Evolutionary conservation across 345 rosid species (phyloP).

Genomic region (Ailanthus altissimus): DNA sequence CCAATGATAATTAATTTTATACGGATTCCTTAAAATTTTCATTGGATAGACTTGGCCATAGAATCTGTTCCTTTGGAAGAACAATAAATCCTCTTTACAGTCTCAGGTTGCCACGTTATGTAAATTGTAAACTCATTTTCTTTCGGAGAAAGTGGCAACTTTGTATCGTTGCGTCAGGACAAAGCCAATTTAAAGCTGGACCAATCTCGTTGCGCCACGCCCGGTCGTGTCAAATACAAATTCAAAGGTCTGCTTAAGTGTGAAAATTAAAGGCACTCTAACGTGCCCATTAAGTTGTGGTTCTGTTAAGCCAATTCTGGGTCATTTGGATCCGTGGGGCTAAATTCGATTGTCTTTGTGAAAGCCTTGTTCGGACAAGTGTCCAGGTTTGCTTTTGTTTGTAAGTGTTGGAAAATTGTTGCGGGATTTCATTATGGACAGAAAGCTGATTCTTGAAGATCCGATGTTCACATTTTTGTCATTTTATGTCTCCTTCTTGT

Average conservation of each 20-base stretch:
- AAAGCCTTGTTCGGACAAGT: neutral
- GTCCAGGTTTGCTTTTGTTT: neutral
- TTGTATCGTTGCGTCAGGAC: constrained; percentile 26
- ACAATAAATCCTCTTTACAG: neutral
- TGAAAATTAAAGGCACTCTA: neutral
- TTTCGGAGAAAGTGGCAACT: constrained; percentile 17
- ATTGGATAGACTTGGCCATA: neutral
- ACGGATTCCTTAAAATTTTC: neutral
- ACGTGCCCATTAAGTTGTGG: constrained; percentile 33
- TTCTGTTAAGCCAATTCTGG: neutral
- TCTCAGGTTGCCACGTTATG: constrained; percentile 28
- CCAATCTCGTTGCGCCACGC: constrained; percentile 27
- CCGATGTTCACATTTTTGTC: neutral
- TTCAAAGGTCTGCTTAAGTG: neutral
- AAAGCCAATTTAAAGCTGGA: constrained; percentile 21
- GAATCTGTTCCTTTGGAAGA: constrained; percentile 2
- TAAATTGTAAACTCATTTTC: neutral
- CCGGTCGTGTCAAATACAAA: neutral
- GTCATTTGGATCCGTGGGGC: constrained; percentile 15
- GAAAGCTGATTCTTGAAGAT: constrained; percentile 27
- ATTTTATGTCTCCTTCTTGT: neutral
- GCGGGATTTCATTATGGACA: neutral
- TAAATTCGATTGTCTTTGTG: neutral
- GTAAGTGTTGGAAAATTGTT: neutral
- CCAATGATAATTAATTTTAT: neutral